phyloP scores from a whole-genome alignment of 176 grass and related monocot genomes.

The Ananas comosus region DNA sequence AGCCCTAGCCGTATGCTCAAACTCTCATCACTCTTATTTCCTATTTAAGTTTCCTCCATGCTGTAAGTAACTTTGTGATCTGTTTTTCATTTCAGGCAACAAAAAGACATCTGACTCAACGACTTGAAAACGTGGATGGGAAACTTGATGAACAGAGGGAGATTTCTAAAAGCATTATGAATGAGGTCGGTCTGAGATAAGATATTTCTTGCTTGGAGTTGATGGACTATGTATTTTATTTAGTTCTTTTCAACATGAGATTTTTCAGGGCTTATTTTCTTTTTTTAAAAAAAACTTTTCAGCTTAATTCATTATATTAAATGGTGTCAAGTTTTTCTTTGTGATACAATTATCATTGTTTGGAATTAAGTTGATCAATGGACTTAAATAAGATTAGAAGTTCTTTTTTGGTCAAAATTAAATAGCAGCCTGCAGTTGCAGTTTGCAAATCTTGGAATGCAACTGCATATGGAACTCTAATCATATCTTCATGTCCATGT shows the following conservation, averaged over 20 bases:
- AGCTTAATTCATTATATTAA: neutral
- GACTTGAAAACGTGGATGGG: conserved; percentile 86
- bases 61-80: conserved; percentile 10
- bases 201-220: conserved; percentile 2
- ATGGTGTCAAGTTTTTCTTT: no score
- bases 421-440: no score
- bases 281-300: neutral
- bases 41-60: conserved; percentile 2
- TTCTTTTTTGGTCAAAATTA: no score
- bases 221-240: neutral
- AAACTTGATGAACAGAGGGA: conserved; percentile 89
- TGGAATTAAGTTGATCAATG: no score
- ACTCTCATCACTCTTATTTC: conserved; percentile 15
- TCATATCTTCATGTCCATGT: no score
- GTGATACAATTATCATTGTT: no score
- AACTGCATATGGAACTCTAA: no score
- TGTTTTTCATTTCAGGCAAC: conserved; percentile 48
- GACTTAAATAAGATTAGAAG: no score
- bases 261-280: neutral
- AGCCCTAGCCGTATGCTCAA: conserved; percentile 56
- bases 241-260: neutral
- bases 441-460: no score
- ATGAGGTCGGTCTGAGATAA: conserved; percentile 46
- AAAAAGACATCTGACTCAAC: conserved; percentile 73
- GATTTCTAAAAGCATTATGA: conserved; percentile 68